These are phyloP conservation scores for Saccharum hybrid DNA, from an alignment of 202 grass and related monocot species.

Conservation along the genomic window DNA sequence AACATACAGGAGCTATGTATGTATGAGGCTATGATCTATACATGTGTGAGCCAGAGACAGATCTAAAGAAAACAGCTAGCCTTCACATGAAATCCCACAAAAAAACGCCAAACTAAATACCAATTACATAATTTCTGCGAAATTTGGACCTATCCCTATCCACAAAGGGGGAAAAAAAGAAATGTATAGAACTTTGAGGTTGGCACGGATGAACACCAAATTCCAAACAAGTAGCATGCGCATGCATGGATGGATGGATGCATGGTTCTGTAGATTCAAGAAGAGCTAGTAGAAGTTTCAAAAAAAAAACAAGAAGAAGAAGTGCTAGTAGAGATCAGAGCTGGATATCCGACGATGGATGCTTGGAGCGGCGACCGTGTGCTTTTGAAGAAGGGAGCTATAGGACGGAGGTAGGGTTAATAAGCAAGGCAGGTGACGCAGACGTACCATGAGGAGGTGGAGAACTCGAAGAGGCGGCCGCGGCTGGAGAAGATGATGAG, in stretches of 20 bases:
- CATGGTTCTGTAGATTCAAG: background rate
- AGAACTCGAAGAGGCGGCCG: conserved; percentile 66
- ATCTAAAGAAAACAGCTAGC: background rate
- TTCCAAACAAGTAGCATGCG: background rate
- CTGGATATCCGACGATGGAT: no score
- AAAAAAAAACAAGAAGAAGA: no score
- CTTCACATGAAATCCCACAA: background rate
- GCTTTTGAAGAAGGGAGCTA: background rate
- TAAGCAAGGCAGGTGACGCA: no score
- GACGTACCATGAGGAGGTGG: conserved; percentile 52
- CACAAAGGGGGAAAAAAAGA: background rate
- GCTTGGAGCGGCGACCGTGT: background rate
- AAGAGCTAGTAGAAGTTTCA: no score
- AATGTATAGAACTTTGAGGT: background rate
- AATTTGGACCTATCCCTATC: background rate
- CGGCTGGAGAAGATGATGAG: conserved; percentile 67
- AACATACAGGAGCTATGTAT: conserved; percentile 2
- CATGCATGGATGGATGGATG: background rate
- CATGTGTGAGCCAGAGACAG: background rate
- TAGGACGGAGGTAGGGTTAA: background rate
- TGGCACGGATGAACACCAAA: background rate
- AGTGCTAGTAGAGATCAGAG: background rate
- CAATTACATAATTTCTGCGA: background rate
- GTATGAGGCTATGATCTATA: conserved; percentile 1
- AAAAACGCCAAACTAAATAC: background rate